Evolutionary conservation across 805 yeast genomes (phyloP).

Genomic region (Priceomyces haplophilus): DNA sequence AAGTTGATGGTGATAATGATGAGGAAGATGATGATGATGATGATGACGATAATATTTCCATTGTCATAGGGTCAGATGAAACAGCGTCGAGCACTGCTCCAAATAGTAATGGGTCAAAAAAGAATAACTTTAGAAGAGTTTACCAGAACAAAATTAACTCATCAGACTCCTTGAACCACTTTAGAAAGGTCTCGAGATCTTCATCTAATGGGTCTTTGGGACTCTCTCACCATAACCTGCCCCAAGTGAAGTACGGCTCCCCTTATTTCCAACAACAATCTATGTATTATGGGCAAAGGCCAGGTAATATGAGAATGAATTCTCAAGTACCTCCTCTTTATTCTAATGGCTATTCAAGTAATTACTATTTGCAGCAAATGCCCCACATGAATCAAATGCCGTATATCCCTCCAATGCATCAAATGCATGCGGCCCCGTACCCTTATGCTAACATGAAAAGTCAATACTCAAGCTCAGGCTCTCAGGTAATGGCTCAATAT

Average conservation of each 20-base stretch:
- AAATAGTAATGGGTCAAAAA: constrained; percentile 12
- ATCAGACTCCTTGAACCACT: constrained; percentile 21
- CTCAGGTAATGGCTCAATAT: constrained; percentile 76
- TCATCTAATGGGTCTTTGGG: constrained; percentile 19
- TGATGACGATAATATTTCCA: constrained; percentile 37
- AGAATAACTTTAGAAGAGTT: constrained; percentile 10
- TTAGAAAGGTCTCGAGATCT: constrained; percentile 14
- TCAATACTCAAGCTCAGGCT: constrained; percentile 43
- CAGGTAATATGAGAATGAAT: not conserved
- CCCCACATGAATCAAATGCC: constrained; percentile 4
- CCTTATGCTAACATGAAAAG: constrained; percentile 7
- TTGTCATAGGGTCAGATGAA: constrained; percentile 36
- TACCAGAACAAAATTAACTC: constrained; percentile 15
- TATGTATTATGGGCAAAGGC: constrained; percentile 7
- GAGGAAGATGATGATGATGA: constrained; percentile 30
- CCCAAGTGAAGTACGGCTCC: constrained; percentile 5
- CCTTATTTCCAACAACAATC: constrained; percentile 15
- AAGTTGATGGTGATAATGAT: constrained; percentile 6
- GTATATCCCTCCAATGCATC: constrained; percentile 4
- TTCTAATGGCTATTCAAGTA: constrained; percentile 3
- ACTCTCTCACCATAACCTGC: constrained; percentile 5
- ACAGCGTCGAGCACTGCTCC: constrained; percentile 20
- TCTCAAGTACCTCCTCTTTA: constrained; percentile 5
- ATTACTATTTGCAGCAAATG: constrained; percentile 4
- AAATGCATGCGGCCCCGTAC: constrained; percentile 6